These are phyloP conservation scores for Amanita polypyramis DNA, from an alignment of 768 basidiomycete genomes.

Conservation along the genomic window DNA sequence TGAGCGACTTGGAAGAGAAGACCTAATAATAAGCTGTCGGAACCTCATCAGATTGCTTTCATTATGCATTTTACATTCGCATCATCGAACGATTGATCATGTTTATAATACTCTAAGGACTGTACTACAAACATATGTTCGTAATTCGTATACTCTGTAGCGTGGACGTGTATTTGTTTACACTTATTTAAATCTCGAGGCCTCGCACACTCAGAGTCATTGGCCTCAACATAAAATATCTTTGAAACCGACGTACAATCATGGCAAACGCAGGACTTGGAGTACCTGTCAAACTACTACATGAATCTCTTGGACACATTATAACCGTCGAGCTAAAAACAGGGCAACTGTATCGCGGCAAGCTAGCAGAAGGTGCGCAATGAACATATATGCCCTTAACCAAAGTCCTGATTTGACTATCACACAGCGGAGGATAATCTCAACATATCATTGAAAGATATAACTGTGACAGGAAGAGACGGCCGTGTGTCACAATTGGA, in stretches of 20 bases:
- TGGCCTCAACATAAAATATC: not conserved
- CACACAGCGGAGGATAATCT: constrained; percentile 89
- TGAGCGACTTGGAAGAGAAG: constrained; percentile 64
- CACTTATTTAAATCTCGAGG: constrained; percentile 11
- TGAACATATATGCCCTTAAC: constrained; percentile 2
- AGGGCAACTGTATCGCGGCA: constrained; percentile 93
- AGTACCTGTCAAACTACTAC: constrained; percentile 92
- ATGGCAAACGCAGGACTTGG: constrained; percentile 65
- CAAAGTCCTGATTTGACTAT: constrained; percentile 7
- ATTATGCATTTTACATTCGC: not conserved
- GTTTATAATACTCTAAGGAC: not conserved
- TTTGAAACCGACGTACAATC: constrained; percentile 15
- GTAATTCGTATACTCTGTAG: not conserved
- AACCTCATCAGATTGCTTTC: not conserved
- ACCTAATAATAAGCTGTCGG: constrained; percentile 10
- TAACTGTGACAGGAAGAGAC: constrained; percentile 96
- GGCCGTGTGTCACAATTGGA: constrained; percentile 98
- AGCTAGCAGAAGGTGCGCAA: constrained; percentile 84
- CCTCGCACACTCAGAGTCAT: not conserved
- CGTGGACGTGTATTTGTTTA: constrained; percentile 10
- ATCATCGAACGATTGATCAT: too few relatives aligned
- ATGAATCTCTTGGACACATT: constrained; percentile 92
- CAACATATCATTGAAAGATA: constrained; percentile 92
- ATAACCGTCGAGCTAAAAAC: constrained; percentile 99
- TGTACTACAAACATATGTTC: not conserved